Conservation (phyloP, 805 yeast genomes). For the Clavispora carvajalis region DNA sequence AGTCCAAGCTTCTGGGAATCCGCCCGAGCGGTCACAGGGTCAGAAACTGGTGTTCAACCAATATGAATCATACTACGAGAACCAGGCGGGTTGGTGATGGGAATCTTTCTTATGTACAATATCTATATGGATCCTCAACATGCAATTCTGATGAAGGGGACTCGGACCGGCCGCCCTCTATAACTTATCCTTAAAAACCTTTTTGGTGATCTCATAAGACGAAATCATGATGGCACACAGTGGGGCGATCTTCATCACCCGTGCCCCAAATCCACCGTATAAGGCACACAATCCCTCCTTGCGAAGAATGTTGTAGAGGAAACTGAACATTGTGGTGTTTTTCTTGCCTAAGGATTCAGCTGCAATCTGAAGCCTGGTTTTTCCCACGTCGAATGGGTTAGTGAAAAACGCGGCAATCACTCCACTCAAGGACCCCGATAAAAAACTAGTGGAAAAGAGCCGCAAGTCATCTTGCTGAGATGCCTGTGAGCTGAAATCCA, state of each 20-base stretch:
- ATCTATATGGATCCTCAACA: conserved; percentile 2
- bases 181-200: conserved; percentile 27
- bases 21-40: neutral
- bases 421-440: conserved; percentile 83
- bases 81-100: conserved; percentile 11
- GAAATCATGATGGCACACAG: conserved; percentile 98
- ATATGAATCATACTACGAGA: conserved; percentile 1
- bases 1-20: too few relatives aligned
- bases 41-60: neutral
- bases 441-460: conserved; percentile 58
- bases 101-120: neutral
- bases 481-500: conserved; percentile 16
- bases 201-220: conserved; percentile 84
- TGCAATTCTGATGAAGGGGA: neutral
- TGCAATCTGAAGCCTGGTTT: conserved; percentile 76
- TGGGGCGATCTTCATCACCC: conserved; percentile 90
- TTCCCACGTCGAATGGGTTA: conserved; percentile 96
- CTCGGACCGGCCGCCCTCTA: neutral
- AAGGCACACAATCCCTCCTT: conserved; percentile 78
- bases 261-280: conserved; percentile 82
- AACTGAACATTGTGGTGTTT: conserved; percentile 59
- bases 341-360: conserved; percentile 26
- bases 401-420: conserved; percentile 79
- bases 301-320: conserved; percentile 54
- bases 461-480: conserved; percentile 28